Conservation (phyloP, 768 basidiomycete species). For the Podaxis pistillaris region DNA sequence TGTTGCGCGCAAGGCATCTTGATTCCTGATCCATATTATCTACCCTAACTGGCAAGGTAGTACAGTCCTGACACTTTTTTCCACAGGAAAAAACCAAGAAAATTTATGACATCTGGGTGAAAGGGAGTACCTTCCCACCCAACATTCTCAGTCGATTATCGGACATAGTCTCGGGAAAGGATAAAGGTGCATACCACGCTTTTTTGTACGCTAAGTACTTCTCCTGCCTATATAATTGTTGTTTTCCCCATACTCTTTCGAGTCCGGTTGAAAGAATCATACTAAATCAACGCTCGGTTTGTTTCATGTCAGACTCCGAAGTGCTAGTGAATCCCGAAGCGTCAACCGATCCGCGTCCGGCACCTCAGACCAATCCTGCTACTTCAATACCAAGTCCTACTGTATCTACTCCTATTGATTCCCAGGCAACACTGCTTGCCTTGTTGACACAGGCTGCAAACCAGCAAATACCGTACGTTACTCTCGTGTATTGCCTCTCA, state of each 20-base stretch:
- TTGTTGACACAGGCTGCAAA: constrained; percentile 67
- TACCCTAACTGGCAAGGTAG: constrained; percentile 16
- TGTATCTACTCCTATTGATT: constrained; percentile 32
- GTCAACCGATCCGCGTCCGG: constrained; percentile 37
- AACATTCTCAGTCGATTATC: constrained; percentile 70
- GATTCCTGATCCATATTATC: constrained; percentile 13
- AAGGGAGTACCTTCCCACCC: constrained; percentile 85
- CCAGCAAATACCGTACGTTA: constrained; percentile 25
- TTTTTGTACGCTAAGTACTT: constrained; percentile 81
- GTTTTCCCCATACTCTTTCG: constrained; percentile 38
- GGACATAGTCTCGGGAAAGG: constrained; percentile 64
- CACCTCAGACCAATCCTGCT: constrained; percentile 28
- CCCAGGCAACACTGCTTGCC: constrained; percentile 68
- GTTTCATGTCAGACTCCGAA: constrained; percentile 62
- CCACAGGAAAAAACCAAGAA: constrained; percentile 94
- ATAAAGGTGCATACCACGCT: constrained; percentile 86
- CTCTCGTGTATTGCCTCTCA: background rate
- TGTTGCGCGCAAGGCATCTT: constrained; percentile 11
- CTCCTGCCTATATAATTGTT: constrained; percentile 62
- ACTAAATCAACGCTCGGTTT: constrained; percentile 67
- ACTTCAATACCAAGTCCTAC: constrained; percentile 26
- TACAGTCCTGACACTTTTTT: constrained; percentile 42
- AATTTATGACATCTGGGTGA: constrained; percentile 96
- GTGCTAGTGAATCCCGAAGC: constrained; percentile 28
- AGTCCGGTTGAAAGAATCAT: constrained; percentile 53